Evolutionary conservation across 2,329 filamentous ascomycete genomes (phyloP).

Genomic region (Pseudogymnoascus sp.): DNA sequence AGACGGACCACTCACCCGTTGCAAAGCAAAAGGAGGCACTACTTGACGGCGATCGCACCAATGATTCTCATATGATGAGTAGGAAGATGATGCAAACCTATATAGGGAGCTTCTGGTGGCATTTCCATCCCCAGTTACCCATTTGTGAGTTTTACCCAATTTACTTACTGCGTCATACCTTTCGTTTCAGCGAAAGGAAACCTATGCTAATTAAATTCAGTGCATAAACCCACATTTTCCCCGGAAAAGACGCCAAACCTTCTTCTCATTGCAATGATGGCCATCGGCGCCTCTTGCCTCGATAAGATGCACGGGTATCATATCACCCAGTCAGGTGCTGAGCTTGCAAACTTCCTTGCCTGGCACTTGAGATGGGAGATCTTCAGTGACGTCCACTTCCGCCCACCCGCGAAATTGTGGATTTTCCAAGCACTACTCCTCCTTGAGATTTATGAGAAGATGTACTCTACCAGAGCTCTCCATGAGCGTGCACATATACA

Average conservation of each 20-base stretch:
- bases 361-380: constrained; percentile 95
- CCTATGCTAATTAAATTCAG: constrained; percentile 15
- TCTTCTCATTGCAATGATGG: constrained; percentile 80
- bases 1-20: constrained; percentile 65
- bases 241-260: constrained; percentile 80
- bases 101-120: constrained; percentile 85
- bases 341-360: constrained; percentile 81
- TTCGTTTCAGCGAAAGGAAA: not conserved
- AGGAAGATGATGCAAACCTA: constrained; percentile 94
- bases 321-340: constrained; percentile 66
- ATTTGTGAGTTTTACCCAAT: constrained; percentile 41
- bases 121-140: constrained; percentile 89
- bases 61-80: constrained; percentile 62
- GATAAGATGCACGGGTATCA: constrained; percentile 72
- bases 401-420: constrained; percentile 90
- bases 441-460: constrained; percentile 92
- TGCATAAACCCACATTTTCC: constrained; percentile 89
- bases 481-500: constrained; percentile 96
- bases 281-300: constrained; percentile 81
- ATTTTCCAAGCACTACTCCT: constrained; percentile 86
- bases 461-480: constrained; percentile 85
- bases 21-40: constrained; percentile 69
- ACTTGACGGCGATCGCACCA: constrained; percentile 66
- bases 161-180: not conserved
- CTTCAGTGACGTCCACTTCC: constrained; percentile 83